Evolutionary conservation across 2,329 filamentous ascomycete genomes (phyloP).

Genomic region (Didymella arachidicola): DNA sequence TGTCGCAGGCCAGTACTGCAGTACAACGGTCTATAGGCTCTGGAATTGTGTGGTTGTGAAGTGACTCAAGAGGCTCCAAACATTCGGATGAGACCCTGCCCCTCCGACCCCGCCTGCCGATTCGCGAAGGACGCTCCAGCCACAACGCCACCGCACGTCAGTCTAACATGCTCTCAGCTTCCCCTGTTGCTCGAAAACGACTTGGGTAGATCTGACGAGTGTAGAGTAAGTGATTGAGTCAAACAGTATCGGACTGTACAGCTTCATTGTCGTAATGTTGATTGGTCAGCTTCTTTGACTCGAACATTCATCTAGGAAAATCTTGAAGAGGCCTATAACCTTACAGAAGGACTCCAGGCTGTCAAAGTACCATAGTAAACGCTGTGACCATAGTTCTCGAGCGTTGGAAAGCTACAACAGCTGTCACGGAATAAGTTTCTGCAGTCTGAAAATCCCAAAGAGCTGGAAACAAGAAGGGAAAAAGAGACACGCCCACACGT

Average conservation of each 20-base stretch:
- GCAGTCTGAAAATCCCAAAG: no score
- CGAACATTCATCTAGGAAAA: background rate
- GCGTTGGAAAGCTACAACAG: no score
- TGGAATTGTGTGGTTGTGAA: slow-evolving; percentile 17
- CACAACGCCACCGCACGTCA: slow-evolving; percentile 23
- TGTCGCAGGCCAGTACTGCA: slow-evolving; percentile 3
- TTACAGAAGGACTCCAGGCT: no score
- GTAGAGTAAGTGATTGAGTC: background rate
- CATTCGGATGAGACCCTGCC: slow-evolving; percentile 30
- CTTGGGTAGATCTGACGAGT: background rate
- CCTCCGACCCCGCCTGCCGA: slow-evolving; percentile 35
- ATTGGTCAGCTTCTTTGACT: slow-evolving; percentile 19
- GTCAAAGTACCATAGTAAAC: no score
- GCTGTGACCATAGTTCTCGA: no score
- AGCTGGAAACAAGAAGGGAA: no score
- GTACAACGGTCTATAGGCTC: slow-evolving; percentile 7
- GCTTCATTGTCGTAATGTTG: background rate
- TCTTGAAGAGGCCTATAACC: background rate
- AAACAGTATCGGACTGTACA: no score
- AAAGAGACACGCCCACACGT: no score
- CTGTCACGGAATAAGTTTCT: no score
- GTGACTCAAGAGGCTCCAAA: slow-evolving; percentile 36
- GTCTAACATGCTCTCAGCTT: background rate
- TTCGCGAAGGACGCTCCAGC: slow-evolving; percentile 16
- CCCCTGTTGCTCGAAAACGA: no score